phyloP scores from a whole-genome alignment of 1,139 yeast genomes.

The Sugiyamaella novakii region DNA sequence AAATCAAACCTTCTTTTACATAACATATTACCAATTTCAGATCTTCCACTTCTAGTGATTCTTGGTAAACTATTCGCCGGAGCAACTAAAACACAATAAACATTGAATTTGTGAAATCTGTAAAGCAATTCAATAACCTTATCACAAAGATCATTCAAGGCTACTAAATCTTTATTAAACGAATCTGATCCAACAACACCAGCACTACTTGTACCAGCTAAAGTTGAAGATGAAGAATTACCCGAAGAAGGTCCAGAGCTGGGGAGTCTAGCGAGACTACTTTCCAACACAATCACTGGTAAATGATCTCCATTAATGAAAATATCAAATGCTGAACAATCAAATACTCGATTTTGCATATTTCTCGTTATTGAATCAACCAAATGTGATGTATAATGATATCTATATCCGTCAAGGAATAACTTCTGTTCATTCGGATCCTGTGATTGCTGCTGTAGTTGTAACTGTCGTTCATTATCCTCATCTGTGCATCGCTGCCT shows the following conservation, averaged over 20 bases:
- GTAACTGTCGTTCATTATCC: constrained; percentile 14
- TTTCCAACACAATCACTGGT: constrained; percentile 86
- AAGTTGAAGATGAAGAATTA: constrained; percentile 13
- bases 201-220: constrained; percentile 13
- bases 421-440: constrained; percentile 49
- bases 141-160: constrained; percentile 71
- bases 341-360: constrained; percentile 73
- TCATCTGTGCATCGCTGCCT: constrained; percentile 52
- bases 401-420: constrained; percentile 46
- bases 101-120: constrained; percentile 71
- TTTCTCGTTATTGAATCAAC: constrained; percentile 78
- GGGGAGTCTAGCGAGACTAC: constrained; percentile 58
- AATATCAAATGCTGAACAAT: constrained; percentile 89
- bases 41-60: constrained; percentile 77
- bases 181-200: constrained; percentile 37
- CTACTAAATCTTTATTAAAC: constrained; percentile 42
- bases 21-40: constrained; percentile 91
- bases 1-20: constrained; percentile 79
- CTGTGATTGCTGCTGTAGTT: constrained; percentile 49
- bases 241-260: constrained; percentile 21
- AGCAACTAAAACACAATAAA: constrained; percentile 80
- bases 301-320: constrained; percentile 81
- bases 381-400: constrained; percentile 84
- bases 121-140: constrained; percentile 71
- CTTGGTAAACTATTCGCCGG: constrained; percentile 84